These are phyloP conservation scores for Fraxinus platypoda DNA, from an alignment of 305 asterid species.

Conservation along the genomic window DNA sequence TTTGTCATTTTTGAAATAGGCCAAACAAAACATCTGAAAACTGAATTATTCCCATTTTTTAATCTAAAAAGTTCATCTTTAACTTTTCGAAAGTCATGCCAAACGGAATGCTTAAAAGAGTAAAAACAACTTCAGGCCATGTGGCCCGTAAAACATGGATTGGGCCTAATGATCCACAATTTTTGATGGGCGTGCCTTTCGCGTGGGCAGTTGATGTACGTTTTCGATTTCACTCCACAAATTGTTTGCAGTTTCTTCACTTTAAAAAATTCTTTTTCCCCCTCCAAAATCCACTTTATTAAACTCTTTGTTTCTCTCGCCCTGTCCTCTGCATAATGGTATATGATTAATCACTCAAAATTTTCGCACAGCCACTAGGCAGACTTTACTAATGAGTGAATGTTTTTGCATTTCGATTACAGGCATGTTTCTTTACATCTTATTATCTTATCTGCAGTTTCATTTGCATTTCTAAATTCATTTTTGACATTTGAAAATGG, in stretches of 20 bases:
- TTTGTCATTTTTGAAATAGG: no score
- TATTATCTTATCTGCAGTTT: background rate
- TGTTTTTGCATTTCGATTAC: conserved; percentile 32
- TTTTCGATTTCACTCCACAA: conserved; percentile 19
- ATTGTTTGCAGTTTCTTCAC: conserved; percentile 11
- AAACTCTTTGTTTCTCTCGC: background rate
- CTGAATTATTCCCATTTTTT: no score
- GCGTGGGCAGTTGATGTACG: conserved; percentile 1
- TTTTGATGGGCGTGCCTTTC: conserved; percentile 18
- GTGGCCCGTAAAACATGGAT: conserved; percentile 36
- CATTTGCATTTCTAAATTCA: background rate
- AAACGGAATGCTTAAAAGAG: no score
- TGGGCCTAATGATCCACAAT: conserved; percentile 51
- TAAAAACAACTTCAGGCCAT: background rate
- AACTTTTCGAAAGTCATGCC: no score
- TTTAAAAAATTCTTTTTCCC: conserved; percentile 24
- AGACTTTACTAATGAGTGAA: background rate
- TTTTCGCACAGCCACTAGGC: background rate
- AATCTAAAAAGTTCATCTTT: no score
- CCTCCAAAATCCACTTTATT: conserved; percentile 25
- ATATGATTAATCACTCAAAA: background rate
- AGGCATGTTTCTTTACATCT: conserved; percentile 31
- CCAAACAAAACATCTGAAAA: no score
- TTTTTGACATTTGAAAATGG: conserved; percentile 5
- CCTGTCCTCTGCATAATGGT: background rate